A percentile compares a stretch with the other conserved stretches of the same genome.
These are phyloP conservation scores for Solanum verrucosum DNA, from an alignment of 257 asterid genomes.

Conservation along the genomic window DNA sequence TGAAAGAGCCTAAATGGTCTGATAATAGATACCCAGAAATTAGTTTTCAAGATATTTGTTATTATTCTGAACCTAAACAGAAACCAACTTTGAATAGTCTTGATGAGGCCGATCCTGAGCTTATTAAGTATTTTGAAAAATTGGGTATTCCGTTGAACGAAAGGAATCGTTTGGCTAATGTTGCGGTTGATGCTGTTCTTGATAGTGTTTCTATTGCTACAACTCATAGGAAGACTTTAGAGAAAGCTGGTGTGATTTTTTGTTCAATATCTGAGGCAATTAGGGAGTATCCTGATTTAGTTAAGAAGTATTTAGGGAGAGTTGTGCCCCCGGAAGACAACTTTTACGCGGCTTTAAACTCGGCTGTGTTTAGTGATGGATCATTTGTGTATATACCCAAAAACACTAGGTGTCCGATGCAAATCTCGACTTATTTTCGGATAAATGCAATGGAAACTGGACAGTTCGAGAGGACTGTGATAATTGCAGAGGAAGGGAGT, in stretches of 20 bases:
- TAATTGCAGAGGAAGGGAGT: slow-evolving; percentile 85
- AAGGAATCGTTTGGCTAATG: slow-evolving; percentile 79
- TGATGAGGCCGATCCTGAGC: slow-evolving; percentile 90
- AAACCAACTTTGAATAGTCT: slow-evolving; percentile 78
- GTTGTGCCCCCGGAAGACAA: slow-evolving; percentile 92
- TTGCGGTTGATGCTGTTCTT: slow-evolving; percentile 91
- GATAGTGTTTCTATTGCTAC: slow-evolving; percentile 94
- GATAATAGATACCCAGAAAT: slow-evolving; percentile 68
- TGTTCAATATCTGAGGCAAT: slow-evolving; percentile 94
- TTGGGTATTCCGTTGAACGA: slow-evolving; percentile 87
- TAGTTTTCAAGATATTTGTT: slow-evolving; percentile 67
- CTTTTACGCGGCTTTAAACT: slow-evolving; percentile 70
- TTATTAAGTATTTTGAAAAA: slow-evolving; percentile 69
- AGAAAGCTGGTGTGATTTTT: slow-evolving; percentile 84
- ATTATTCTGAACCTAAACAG: slow-evolving; percentile 86
- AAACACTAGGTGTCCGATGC: slow-evolving; percentile 86
- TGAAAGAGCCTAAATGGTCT: slow-evolving; percentile 90
- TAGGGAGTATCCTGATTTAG: slow-evolving; percentile 68
- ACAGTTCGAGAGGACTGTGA: slow-evolving; percentile 93
- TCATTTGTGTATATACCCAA: slow-evolving; percentile 89
- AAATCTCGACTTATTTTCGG: slow-evolving; percentile 83
- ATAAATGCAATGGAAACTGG: slow-evolving; percentile 98
- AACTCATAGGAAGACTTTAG: slow-evolving; percentile 74
- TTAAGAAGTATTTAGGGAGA: slow-evolving; percentile 65
- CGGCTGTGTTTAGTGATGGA: slow-evolving; percentile 97